Evolutionary conservation across 2,329 filamentous ascomycete species (phyloP), one percentile per base, ranked within the genome.

Genomic region (Annulohypoxylon truncatum): DNA sequence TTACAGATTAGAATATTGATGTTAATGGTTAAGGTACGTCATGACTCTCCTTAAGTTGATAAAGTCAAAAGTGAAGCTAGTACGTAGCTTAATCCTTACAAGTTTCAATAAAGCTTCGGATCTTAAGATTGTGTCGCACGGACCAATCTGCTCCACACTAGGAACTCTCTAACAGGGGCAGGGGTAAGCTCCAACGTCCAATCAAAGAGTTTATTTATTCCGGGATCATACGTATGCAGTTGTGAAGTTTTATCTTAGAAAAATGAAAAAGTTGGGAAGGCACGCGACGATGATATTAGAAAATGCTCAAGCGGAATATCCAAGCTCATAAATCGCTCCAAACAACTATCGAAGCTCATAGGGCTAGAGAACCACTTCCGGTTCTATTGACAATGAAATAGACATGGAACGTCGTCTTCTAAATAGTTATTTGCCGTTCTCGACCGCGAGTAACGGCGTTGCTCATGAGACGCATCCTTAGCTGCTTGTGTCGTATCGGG

Each of bases 381-480:
- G 29, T 20, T n/a, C 20, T 54, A 38, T 40, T 44, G 10, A 29
- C 4, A 29, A 48, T 61, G 50, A 24, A 46, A 50, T 59, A 52
- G 24, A 18, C 33, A 69, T 67, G 67, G 57, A 62, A 54, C 38
- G 20, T 56, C 24, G 9, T 57, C 35, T 46, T 26, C 10, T 20
- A 50, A 33, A n/a, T 53, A 55, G 24, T 20, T 31, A 33, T 50
- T 58, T 15, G 20, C 44, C 29, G 26, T 40, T 40, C 47, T 57
- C 51, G 20, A 40, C 38, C 28, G 18, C 53, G 28, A 35, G 58
- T 42, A 24, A 46, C 53, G n/a, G 44, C 52, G 26, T 55, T 42
- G 9, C 61, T 46, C 33, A 72, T 71, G 69, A 67, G 58, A 51
- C 28, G 15, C 51, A 47, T 61, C 8, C 29, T 57, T 33, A 67